Percentiles rank a stretch among this genome's conserved stretches.
These are phyloP conservation scores for Xylaria sp. DNA, from an alignment of 2,329 filamentous ascomycete species.

Conservation along the genomic window DNA sequence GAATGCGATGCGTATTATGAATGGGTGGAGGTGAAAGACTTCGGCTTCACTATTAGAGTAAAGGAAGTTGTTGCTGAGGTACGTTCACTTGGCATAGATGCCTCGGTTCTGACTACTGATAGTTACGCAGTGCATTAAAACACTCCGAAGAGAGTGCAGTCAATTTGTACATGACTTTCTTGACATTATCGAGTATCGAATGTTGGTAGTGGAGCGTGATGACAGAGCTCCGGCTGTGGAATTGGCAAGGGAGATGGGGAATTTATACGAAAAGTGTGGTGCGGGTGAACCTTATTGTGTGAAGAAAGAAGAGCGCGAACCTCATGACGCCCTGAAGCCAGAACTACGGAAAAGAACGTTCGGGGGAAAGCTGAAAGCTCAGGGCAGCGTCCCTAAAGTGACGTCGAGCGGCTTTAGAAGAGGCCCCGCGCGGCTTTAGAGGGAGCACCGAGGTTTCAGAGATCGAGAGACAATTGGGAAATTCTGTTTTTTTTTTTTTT, in stretches of 20 bases:
- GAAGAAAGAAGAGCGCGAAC: background rate
- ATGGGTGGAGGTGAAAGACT: slow-evolving; percentile 11
- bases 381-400: background rate
- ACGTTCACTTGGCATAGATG: background rate
- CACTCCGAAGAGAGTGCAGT: slow-evolving; percentile 7
- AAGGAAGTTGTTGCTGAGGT: slow-evolving; percentile 10
- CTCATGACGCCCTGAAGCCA: background rate
- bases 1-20: slow-evolving; percentile 3
- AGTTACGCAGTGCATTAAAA: background rate
- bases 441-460: background rate
- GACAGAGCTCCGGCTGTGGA: slow-evolving; percentile 2
- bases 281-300: background rate
- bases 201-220: slow-evolving; percentile 17
- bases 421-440: background rate
- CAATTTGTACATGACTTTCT: slow-evolving; percentile 26
- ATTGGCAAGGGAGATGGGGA: background rate
- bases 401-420: background rate
- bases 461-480: background rate
- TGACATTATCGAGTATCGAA: slow-evolving; percentile 12
- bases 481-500: too few relatives aligned
- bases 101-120: background rate
- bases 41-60: background rate
- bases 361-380: too few relatives aligned
- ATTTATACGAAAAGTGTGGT: background rate
- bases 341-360: background rate